Evolutionary conservation across 495 filamentous ascomycete genomes (phyloP), one percentile per base, ranked within the genome.

Genomic region (Eremomyces bilateralis): DNA sequence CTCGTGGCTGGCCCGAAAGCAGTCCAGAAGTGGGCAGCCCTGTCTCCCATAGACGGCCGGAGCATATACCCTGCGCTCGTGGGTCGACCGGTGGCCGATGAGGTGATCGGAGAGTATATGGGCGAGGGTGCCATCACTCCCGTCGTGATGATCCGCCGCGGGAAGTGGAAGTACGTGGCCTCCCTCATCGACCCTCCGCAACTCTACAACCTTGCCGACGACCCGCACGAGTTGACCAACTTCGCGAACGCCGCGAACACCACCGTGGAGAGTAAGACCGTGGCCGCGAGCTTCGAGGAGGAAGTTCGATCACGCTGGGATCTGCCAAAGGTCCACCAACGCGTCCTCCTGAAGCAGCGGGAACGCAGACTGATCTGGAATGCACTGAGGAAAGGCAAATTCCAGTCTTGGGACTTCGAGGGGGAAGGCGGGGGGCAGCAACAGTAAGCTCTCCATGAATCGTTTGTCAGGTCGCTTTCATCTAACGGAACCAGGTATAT

Each of bases 101-200:
- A 73, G 8, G 80, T 80, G 15, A 73, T 80, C 44, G 80, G 76
- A 36, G 81, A 92, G 54, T 92, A 90, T 53, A 81, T 78, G 50
- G 81, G 76, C 15, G 81, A 92, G 54, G 81, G 81, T 29, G 88
- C 81, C 2, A 63, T 84, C 38, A 69, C 74, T 3, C 81, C 81
- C 0, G 60, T 84, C n/a, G 74, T 88, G 57, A 92, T 92, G 81
- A 90, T 92, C 47, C 67, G 69, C 20, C 71, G 76, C 29, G 80
- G 79, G 8, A 57, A 57, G 29, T 88, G 73, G 73, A 92, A 92
- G 56, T 85, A 77, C 40, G 63, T 80, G 40, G 76, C 71, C 40
- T 90, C 78, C 37, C 67, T 76, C 4, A 71, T 75, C 12, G 82
- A 92, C 49, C 72, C 74, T 3, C 65, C 75, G 6, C 75, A 80